Percentiles rank a stretch among this genome's conserved stretches.
Conservation (phyloP, 805 yeast species). For the Cyberlindnera mississippiensis region DNA sequence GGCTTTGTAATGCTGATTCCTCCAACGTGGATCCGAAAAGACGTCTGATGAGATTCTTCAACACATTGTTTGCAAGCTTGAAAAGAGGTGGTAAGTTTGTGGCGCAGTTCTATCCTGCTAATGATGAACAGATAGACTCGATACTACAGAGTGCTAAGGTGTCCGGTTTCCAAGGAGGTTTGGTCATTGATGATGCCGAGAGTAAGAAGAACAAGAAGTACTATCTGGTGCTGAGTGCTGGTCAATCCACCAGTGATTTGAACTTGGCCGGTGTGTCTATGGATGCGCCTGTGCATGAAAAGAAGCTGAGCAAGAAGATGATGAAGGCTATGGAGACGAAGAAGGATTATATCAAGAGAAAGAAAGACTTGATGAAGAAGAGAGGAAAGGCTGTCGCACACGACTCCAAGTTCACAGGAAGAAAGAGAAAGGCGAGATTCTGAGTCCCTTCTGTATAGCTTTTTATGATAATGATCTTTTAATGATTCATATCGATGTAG, state of each 20-base stretch:
- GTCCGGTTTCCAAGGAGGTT: conserved; percentile 95
- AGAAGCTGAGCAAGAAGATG: conserved; percentile 31
- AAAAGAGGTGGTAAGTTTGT: conserved; percentile 96
- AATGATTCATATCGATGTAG: background rate
- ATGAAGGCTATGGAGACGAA: conserved; percentile 59
- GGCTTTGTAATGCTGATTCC: conserved; percentile 96
- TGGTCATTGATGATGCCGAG: conserved; percentile 91
- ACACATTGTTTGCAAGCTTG: conserved; percentile 79
- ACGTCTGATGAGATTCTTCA: conserved; percentile 78
- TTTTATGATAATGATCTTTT: background rate
- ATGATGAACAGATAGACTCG: conserved; percentile 77
- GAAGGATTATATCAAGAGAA: conserved; percentile 80
- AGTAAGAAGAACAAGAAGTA: conserved; percentile 87
- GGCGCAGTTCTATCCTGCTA: conserved; percentile 93
- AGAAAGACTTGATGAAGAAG: conserved; percentile 89
- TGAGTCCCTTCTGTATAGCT: conserved; percentile 23
- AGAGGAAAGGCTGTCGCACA: conserved; percentile 86
- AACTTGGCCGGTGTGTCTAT: conserved; percentile 78
- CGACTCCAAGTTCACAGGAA: conserved; percentile 89
- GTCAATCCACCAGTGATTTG: conserved; percentile 66
- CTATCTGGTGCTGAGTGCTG: conserved; percentile 87
- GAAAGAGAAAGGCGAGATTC: conserved; percentile 69
- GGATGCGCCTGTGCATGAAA: conserved; percentile 56
- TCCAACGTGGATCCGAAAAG: conserved; percentile 76
- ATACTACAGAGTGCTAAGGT: conserved; percentile 83